Evolutionary conservation across 2,329 filamentous ascomycete genomes (phyloP).

Genomic region (Diplodia scrobiculata): DNA sequence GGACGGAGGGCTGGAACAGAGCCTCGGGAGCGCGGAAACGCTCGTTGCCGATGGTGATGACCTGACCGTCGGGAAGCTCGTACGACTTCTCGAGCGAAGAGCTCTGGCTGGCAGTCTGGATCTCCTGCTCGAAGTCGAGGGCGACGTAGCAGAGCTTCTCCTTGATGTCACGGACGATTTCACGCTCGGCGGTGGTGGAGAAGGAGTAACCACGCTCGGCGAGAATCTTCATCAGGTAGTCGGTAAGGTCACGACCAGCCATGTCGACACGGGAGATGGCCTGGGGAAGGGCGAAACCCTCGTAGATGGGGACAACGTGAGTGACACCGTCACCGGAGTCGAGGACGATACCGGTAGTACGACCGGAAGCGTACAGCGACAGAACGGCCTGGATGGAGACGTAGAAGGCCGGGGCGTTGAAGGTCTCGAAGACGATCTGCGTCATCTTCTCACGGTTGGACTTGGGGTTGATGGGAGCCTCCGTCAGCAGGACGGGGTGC

Average conservation of each 20-base stretch:
- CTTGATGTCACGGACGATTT: slow-evolving; percentile 99
- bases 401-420: slow-evolving; percentile 99
- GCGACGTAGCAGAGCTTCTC: slow-evolving; percentile 99
- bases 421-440: slow-evolving; percentile 99
- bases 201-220: slow-evolving; percentile 99
- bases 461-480: slow-evolving; percentile 99
- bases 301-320: slow-evolving; percentile 99
- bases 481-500: slow-evolving; percentile 98
- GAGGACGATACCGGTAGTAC: slow-evolving; percentile 99
- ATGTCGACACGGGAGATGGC: slow-evolving; percentile 99
- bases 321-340: slow-evolving; percentile 99
- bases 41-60: slow-evolving; percentile 99
- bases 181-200: slow-evolving; percentile 99
- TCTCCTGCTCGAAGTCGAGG: slow-evolving; percentile 99
- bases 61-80: slow-evolving; percentile 98
- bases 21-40: slow-evolving; percentile 99
- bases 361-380: slow-evolving; percentile 98
- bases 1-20: slow-evolving; percentile 97
- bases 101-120: slow-evolving; percentile 98
- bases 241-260: slow-evolving; percentile 99
- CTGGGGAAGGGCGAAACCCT: slow-evolving; percentile 99
- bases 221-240: slow-evolving; percentile 99
- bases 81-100: slow-evolving; percentile 99
- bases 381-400: slow-evolving; percentile 99
- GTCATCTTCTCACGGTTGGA: slow-evolving; percentile 99